Base-by-base conservation (phyloP, 1,284 basidiomycete species). In the Ganoderma lucidum region DNA sequence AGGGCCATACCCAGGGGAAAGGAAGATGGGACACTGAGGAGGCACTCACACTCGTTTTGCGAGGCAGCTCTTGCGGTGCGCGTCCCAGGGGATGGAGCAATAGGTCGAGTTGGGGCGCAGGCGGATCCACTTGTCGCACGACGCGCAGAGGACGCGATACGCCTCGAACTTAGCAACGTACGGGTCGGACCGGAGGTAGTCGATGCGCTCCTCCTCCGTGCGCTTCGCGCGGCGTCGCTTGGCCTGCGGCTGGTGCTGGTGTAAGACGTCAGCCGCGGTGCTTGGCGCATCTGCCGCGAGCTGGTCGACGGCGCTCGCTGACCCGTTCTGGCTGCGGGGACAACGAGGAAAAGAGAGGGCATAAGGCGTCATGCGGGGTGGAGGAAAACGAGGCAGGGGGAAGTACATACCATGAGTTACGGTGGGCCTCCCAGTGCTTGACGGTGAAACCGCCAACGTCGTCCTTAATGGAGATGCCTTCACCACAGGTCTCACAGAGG, bases 51-150 rank as follows among this genome's bases (percentile, higher is more conserved):
- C 85, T 78, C 90, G 90, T 80, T 91, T 93, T 2, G 90, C 88
- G 62, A 94, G 80, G 78, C 92, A 93, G 76, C 90, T 92, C 80
- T 87, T 88, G 64, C 92, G 82, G 76, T 94, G 92, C 12, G 91
- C 92, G 75, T 93, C 92, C 92, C 93, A 94, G 0, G 92, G 92
- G 68, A 93, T 93, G n/a, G 89, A 90, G 78, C 92, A 94, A 75
- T 93, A 94, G 0, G 92, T 93, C 65, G 91, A 93, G 78, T 94
- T 94, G 55, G 92, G 92, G 17, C 92, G 85, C 23, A 94, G 82
- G 44, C 92, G 86, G 73, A 94, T 93, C 92, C 92, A 94, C 77
- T 93, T 93, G 79, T 93, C 88, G 80, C 92, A 94, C 6, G 86
- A 88, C 48, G 87, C 89, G 78, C 93, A 94, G 6, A 93, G 84